phyloP scores from a whole-genome alignment of 2,329 filamentous ascomycete species.

The Penicillium sumatraense region DNA sequence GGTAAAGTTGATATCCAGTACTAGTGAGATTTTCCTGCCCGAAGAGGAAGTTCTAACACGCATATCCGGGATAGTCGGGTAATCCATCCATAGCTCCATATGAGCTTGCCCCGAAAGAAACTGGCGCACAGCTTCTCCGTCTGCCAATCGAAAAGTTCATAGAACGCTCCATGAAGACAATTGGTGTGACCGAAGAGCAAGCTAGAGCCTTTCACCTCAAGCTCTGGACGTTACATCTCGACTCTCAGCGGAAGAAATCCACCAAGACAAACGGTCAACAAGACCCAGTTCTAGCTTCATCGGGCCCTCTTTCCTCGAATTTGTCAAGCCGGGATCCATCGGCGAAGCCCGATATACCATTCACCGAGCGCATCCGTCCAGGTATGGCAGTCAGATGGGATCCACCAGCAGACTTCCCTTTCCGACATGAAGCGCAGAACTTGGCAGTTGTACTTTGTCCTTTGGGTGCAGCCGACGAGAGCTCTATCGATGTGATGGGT shows the following conservation, averaged over 20 bases:
- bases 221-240: conserved; percentile 12
- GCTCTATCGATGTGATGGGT: neutral
- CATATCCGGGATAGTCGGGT: conserved; percentile 3
- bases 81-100: conserved; percentile 6
- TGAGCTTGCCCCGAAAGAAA: conserved; percentile 13
- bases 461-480: neutral
- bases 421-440: neutral
- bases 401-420: neutral
- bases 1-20: no score
- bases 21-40: no score
- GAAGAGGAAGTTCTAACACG: neutral
- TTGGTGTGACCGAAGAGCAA: conserved; percentile 13
- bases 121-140: conserved; percentile 12
- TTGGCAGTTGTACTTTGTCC: neutral
- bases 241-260: conserved; percentile 1
- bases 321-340: neutral
- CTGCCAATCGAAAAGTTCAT: conserved; percentile 9
- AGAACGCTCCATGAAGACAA: conserved; percentile 3
- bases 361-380: neutral
- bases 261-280: neutral
- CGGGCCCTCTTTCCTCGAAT: neutral
- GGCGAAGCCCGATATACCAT: neutral
- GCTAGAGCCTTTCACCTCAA: conserved; percentile 9
- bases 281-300: neutral
- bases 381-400: neutral